Evolutionary conservation across 176 grass and related monocot genomes (phyloP).

Genomic region (Oryza glaberrima): DNA sequence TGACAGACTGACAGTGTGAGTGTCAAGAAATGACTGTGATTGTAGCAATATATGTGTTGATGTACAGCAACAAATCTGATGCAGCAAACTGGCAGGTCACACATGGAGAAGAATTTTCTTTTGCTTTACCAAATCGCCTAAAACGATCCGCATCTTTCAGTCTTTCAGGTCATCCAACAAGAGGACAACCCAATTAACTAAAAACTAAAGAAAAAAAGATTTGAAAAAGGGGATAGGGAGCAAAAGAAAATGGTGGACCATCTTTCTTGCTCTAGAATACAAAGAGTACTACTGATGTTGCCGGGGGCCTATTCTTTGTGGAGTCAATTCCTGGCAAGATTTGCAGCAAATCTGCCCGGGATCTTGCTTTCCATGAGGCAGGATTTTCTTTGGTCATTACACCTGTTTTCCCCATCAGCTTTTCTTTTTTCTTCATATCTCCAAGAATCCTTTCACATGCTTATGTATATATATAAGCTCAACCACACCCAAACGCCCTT

Average conservation of each 20-base stretch:
- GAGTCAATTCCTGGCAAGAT: conserved; percentile 74
- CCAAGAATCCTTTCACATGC: conserved; percentile 54
- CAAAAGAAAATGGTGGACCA: conserved; percentile 55
- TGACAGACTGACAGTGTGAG: not conserved
- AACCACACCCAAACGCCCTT: conserved; percentile 42
- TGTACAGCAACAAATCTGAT: not conserved
- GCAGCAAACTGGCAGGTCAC: not conserved
- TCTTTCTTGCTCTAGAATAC: conserved; percentile 11
- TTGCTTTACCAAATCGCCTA: conserved; percentile 16
- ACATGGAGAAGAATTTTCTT: not conserved
- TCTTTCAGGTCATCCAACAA: conserved; percentile 33
- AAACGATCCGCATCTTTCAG: conserved; percentile 24
- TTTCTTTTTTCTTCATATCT: conserved; percentile 42
- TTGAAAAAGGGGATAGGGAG: conserved; percentile 12
- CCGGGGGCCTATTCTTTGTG: conserved; percentile 24
- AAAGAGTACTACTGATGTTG: conserved; percentile 20
- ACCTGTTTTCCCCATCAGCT: conserved; percentile 18
- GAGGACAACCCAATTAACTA: conserved; percentile 11
- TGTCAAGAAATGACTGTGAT: not conserved
- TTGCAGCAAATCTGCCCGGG: conserved; percentile 70
- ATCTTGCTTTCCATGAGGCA: conserved; percentile 71
- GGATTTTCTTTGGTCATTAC: conserved; percentile 62
- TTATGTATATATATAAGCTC: conserved; percentile 37
- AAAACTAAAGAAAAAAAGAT: not conserved
- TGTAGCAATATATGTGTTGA: not conserved